phyloP scores from a whole-genome alignment of 768 basidiomycete species.

The Solioccasus polychromus region DNA sequence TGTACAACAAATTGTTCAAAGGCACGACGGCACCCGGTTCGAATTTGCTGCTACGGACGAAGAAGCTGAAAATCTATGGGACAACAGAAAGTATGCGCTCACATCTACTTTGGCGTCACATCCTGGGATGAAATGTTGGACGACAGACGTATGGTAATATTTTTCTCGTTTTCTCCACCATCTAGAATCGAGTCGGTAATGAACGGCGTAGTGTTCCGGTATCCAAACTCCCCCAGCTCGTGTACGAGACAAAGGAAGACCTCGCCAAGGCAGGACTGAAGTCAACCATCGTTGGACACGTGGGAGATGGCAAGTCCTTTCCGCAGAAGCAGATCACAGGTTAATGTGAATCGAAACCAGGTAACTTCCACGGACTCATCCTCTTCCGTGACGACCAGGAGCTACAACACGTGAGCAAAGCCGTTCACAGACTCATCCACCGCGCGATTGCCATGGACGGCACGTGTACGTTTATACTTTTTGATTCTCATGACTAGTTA shows the following conservation, averaged over 20 bases:
- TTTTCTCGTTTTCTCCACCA: background rate
- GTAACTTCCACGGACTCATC: slow-evolving; percentile 49
- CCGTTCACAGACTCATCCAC: slow-evolving; percentile 68
- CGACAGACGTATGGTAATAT: slow-evolving; percentile 83
- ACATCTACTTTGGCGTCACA: slow-evolving; percentile 64
- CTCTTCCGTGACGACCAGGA: slow-evolving; percentile 61
- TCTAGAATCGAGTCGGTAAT: background rate
- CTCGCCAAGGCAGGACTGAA: slow-evolving; percentile 52
- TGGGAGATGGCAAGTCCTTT: slow-evolving; percentile 65
- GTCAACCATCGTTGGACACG: slow-evolving; percentile 80
- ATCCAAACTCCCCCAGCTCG: slow-evolving; percentile 63
- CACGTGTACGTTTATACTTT: slow-evolving; percentile 51
- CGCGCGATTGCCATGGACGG: slow-evolving; percentile 74
- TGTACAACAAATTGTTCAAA: slow-evolving; percentile 59
- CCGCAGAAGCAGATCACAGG: background rate
- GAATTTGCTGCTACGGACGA: slow-evolving; percentile 70
- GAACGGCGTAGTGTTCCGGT: slow-evolving; percentile 55
- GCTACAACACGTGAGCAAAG: slow-evolving; percentile 48
- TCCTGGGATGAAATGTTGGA: slow-evolving; percentile 72
- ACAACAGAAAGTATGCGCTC: slow-evolving; percentile 81
- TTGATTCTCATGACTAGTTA: background rate
- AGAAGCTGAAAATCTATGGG: slow-evolving; percentile 78
- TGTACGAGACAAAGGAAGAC: slow-evolving; percentile 78
- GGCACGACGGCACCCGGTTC: slow-evolving; percentile 66
- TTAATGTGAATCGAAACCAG: slow-evolving; percentile 19